phyloP scores from a whole-genome alignment of 345 rosid genomes.

The Theobroma cacao region DNA sequence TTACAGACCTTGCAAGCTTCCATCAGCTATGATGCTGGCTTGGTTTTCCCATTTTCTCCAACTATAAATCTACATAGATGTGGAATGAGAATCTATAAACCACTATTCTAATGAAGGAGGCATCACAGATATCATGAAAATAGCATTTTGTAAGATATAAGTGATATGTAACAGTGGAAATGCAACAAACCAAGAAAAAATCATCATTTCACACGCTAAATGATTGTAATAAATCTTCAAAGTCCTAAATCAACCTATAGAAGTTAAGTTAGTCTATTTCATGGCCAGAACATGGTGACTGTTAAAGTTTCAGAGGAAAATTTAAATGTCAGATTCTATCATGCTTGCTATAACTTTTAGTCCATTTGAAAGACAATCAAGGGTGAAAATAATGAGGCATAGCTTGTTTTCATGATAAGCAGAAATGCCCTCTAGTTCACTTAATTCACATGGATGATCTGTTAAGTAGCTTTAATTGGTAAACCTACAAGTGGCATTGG shows the following conservation, averaged over 20 bases:
- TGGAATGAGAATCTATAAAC: not conserved
- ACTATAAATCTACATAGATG: conserved; percentile 61
- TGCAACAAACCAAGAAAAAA: not conserved
- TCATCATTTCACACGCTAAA: not conserved
- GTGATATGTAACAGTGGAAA: not conserved
- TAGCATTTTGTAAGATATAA: not conserved
- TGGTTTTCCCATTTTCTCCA: conserved; percentile 94
- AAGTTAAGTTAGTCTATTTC: not conserved
- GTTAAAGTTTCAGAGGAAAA: not conserved
- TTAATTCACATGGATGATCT: not conserved
- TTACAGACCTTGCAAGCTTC: conserved; percentile 52
- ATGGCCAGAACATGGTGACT: not conserved
- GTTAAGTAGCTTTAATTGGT: not conserved
- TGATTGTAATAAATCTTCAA: not conserved
- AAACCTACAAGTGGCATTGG: not conserved
- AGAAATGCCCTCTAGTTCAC: not conserved
- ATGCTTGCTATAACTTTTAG: not conserved
- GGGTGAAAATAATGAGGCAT: not conserved
- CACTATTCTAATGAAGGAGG: too few relatives aligned
- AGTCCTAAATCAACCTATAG: not conserved
- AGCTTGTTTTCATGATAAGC: not conserved
- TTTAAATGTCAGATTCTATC: not conserved
- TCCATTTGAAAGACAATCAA: not conserved
- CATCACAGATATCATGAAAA: not conserved
- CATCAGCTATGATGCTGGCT: conserved; percentile 50